Conservation (phyloP, 2,329 filamentous ascomycete genomes). For the Diaporthe citri region DNA sequence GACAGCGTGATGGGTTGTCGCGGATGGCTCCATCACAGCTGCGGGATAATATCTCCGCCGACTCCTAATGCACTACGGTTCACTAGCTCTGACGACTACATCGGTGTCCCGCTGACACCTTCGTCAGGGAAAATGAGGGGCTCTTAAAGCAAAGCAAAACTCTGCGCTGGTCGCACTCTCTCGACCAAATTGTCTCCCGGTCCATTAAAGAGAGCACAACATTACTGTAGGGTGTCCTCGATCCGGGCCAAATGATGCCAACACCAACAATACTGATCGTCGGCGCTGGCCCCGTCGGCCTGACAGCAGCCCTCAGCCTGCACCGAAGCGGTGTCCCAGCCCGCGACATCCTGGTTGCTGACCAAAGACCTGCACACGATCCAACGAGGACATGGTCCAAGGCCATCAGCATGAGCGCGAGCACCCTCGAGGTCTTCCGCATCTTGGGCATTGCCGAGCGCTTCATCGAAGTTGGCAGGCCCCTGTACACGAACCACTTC, state of each 20-base stretch:
- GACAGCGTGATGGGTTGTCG: not conserved
- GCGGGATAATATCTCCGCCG: not conserved
- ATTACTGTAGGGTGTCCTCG: not conserved
- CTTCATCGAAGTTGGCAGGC: constrained; percentile 15
- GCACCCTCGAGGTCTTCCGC: constrained; percentile 37
- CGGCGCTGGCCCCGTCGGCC: constrained; percentile 39
- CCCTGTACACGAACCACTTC: constrained; percentile 18
- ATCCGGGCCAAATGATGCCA: not conserved
- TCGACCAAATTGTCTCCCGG: not conserved
- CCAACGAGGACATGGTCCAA: constrained; percentile 11
- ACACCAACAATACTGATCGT: constrained; percentile 28
- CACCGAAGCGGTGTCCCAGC: constrained; percentile 30
- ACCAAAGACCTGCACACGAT: constrained; percentile 18
- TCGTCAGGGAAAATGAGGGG: not conserved
- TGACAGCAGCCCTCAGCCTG: constrained; percentile 33
- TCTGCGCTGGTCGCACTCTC: not conserved
- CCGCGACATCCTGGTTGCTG: constrained; percentile 27
- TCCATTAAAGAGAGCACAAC: not conserved
- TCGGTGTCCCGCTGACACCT: not conserved
- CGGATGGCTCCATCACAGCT: not conserved
- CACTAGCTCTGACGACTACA: not conserved
- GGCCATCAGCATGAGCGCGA: constrained; percentile 33
- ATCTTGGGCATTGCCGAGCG: constrained; percentile 31
- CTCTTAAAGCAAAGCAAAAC: not conserved
- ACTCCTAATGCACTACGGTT: not conserved